These are phyloP conservation scores for Phaeosphaeria sp. DNA, from an alignment of 2,329 filamentous ascomycete species.

Conservation along the genomic window DNA sequence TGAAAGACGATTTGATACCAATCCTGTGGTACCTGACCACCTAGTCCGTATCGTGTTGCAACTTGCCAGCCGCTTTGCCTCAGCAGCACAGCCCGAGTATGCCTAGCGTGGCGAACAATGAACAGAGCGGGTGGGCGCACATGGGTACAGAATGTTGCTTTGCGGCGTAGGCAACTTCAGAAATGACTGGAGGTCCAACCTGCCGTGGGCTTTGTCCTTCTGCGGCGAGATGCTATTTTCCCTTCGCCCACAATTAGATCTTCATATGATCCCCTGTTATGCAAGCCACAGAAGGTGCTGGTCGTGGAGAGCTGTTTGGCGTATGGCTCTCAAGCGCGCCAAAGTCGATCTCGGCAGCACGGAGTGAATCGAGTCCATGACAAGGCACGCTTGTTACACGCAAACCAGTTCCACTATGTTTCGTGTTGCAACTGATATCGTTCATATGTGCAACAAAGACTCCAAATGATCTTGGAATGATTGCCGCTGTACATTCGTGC, in stretches of 20 bases:
- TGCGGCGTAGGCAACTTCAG: constrained; percentile 17
- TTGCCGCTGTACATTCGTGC: neutral
- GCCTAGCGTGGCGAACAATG: constrained; percentile 24
- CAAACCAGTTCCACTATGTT: neutral
- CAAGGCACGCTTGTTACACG: neutral
- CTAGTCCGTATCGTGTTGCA: constrained; percentile 9
- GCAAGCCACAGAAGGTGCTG: neutral
- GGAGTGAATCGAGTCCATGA: neutral
- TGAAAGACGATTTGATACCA: constrained; percentile 20
- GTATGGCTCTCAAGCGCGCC: neutral
- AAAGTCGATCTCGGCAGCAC: neutral
- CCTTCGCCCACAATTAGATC: neutral
- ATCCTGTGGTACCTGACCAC: constrained; percentile 23
- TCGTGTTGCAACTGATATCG: neutral
- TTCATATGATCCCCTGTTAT: neutral
- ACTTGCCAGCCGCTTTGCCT: constrained; percentile 12
- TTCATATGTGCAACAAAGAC: neutral
- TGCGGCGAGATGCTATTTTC: neutral
- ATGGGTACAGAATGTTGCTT: constrained; percentile 16
- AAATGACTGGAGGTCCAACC: neutral
- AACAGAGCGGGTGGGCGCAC: constrained; percentile 17
- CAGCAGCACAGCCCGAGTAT: constrained; percentile 16
- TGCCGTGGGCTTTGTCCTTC: neutral
- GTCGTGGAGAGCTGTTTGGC: neutral
- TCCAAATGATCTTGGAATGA: neutral